phyloP scores from a whole-genome alignment of 148 eudicot species.

The Bassia scoparia region DNA sequence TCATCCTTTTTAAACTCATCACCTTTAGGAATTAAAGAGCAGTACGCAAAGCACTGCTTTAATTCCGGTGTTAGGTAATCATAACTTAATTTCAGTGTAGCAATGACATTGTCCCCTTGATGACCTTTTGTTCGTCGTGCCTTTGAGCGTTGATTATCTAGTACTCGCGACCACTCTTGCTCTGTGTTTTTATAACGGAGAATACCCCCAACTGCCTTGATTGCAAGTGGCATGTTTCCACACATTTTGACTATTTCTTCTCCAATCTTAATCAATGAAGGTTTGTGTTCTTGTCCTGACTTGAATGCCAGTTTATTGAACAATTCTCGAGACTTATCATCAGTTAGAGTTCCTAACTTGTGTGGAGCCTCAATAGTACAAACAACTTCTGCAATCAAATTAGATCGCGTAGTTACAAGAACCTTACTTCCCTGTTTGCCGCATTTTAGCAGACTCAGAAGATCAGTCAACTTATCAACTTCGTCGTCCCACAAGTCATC shows the following conservation, averaged over 20 bases:
- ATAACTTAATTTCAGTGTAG: not conserved
- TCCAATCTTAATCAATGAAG: not conserved
- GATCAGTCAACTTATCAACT: not conserved
- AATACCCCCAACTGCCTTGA: not conserved
- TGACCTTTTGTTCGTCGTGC: not conserved
- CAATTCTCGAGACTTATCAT: conserved; percentile 7
- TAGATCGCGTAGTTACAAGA: conserved; percentile 18
- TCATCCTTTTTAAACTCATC: not conserved
- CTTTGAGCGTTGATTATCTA: not conserved
- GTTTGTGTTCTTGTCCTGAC: not conserved
- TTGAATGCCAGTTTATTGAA: not conserved
- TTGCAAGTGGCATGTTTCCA: not conserved
- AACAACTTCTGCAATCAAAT: not conserved
- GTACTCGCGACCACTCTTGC: not conserved
- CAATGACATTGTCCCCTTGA: not conserved
- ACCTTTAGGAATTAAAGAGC: conserved; percentile 10
- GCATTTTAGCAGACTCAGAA: not conserved
- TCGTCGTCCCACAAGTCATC: conserved; percentile 20
- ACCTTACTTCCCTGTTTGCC: conserved; percentile 15
- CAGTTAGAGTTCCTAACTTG: not conserved
- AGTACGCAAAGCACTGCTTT: conserved; percentile 14
- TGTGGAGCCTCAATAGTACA: not conserved
- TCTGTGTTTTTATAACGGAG: not conserved
- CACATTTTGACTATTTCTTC: not conserved
- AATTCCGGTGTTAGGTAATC: not conserved